Percentiles rank a stretch among this genome's conserved stretches.
Conservation (phyloP, 1,139 yeast genomes). For the Meyerozyma guilliermondii region DNA sequence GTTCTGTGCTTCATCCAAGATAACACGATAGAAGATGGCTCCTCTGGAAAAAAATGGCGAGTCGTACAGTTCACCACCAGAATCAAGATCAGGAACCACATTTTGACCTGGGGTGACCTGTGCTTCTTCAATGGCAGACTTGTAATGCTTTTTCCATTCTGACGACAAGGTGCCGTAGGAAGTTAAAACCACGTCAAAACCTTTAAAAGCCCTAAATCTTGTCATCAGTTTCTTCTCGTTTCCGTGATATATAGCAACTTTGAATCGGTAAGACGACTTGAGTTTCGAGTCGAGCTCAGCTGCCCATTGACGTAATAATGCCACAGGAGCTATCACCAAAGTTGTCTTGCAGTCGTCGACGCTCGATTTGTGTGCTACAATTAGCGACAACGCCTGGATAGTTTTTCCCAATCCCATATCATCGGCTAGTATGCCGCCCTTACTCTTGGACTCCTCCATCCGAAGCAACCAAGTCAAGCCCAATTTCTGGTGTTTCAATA, state of each 20-base stretch:
- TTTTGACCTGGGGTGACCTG: conserved; percentile 18
- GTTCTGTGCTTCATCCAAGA: conserved; percentile 88
- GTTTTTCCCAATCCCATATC: conserved; percentile 97
- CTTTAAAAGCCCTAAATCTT: conserved; percentile 41
- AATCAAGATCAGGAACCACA: conserved; percentile 33
- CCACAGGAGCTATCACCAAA: conserved; percentile 81
- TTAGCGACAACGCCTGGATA: conserved; percentile 70
- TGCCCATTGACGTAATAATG: conserved; percentile 79
- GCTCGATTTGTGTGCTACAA: conserved; percentile 49
- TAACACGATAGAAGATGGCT: conserved; percentile 58
- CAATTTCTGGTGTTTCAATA: conserved; percentile 78
- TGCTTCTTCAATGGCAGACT: conserved; percentile 26
- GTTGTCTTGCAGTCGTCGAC: conserved; percentile 46
- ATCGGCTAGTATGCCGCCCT: conserved; percentile 85
- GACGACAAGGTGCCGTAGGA: conserved; percentile 73
- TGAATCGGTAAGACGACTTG: conserved; percentile 41
- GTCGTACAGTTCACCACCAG: conserved; percentile 41
- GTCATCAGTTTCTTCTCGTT: conserved; percentile 31
- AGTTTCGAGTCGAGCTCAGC: conserved; percentile 65
- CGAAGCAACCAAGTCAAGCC: conserved; percentile 80
- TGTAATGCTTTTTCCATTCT: conserved; percentile 62
- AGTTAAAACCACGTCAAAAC: conserved; percentile 71
- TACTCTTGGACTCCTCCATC: conserved; percentile 52
- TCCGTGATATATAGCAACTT: conserved; percentile 62
- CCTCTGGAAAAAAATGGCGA: conserved; percentile 67